Percentiles rank a stretch among this genome's conserved stretches.
These are phyloP conservation scores for Puccinia polysora DNA, from an alignment of 1,284 basidiomycete species.

Conservation along the genomic window DNA sequence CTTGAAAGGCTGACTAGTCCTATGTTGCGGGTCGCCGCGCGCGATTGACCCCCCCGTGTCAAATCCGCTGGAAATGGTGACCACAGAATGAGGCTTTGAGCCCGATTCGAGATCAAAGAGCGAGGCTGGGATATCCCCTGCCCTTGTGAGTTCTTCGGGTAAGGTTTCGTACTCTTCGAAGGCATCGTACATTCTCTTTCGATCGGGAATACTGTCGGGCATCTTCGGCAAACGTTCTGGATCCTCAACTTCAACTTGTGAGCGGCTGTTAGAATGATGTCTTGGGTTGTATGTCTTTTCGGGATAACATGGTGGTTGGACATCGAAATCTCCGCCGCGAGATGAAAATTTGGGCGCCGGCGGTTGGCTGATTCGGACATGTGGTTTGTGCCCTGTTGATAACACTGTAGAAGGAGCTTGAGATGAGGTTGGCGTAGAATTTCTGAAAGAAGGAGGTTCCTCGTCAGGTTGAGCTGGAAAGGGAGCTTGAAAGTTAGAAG, in stretches of 20 bases:
- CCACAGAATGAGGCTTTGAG: background rate
- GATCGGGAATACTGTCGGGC: background rate
- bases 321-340: slow-evolving; percentile 7
- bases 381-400: background rate
- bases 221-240: background rate
- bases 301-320: slow-evolving; percentile 21
- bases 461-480: background rate
- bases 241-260: too few species aligned
- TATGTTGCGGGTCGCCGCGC: slow-evolving; percentile 30
- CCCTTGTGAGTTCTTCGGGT: slow-evolving; percentile 12
- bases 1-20: slow-evolving; percentile 37
- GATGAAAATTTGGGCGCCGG: background rate
- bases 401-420: background rate
- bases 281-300: slow-evolving; percentile 9
- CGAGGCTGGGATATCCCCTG: background rate
- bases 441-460: background rate
- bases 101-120: slow-evolving; percentile 28
- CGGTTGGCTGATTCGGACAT: background rate
- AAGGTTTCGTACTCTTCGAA: slow-evolving; percentile 11
- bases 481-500: slow-evolving; percentile 1
- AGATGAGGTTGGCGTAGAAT: background rate
- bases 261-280: background rate
- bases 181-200: slow-evolving; percentile 26
- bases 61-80: background rate
- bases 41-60: background rate